These are phyloP conservation scores for Candida nitratophila DNA, from an alignment of 805 yeast genomes.

Conservation along the genomic window DNA sequence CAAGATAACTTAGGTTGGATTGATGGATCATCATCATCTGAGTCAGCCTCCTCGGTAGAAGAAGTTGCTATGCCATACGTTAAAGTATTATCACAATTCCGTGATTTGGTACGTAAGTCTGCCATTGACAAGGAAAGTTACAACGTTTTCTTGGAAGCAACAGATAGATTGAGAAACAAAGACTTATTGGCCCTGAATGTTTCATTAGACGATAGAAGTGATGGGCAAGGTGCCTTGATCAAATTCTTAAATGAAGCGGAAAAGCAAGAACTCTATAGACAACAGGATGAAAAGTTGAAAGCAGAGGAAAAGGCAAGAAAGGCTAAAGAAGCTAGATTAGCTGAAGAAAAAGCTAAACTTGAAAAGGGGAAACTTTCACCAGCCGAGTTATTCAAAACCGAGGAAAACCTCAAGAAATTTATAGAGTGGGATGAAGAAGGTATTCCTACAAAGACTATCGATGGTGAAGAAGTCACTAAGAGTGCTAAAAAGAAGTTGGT, in stretches of 20 bases:
- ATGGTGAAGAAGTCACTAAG: conserved; percentile 81
- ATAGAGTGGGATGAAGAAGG: conserved; percentile 83
- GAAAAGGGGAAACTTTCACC: conserved; percentile 70
- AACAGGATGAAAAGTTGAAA: conserved; percentile 52
- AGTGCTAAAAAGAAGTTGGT: conserved; percentile 76
- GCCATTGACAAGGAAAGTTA: conserved; percentile 59
- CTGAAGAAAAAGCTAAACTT: conserved; percentile 59
- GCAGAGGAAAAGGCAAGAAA: conserved; percentile 52
- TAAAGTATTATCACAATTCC: conserved; percentile 66
- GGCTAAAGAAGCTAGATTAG: conserved; percentile 44
- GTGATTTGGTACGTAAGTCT: conserved; percentile 71
- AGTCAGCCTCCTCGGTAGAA: conserved; percentile 35
- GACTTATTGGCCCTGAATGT: conserved; percentile 73
- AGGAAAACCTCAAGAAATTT: conserved; percentile 33
- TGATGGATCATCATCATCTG: conserved; percentile 24
- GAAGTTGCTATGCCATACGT: conserved; percentile 76
- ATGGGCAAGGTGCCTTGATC: conserved; percentile 70
- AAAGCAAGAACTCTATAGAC: conserved; percentile 51
- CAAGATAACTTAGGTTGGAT: conserved; percentile 78
- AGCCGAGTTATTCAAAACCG: conserved; percentile 60
- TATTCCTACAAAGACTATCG: conserved; percentile 65
- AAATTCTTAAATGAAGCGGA: conserved; percentile 73
- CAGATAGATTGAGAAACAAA: conserved; percentile 67
- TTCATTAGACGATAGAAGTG: conserved; percentile 81
- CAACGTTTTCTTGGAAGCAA: conserved; percentile 50